Conservation (phyloP, 306 rosid genomes). For the Carpinus fangiana region DNA sequence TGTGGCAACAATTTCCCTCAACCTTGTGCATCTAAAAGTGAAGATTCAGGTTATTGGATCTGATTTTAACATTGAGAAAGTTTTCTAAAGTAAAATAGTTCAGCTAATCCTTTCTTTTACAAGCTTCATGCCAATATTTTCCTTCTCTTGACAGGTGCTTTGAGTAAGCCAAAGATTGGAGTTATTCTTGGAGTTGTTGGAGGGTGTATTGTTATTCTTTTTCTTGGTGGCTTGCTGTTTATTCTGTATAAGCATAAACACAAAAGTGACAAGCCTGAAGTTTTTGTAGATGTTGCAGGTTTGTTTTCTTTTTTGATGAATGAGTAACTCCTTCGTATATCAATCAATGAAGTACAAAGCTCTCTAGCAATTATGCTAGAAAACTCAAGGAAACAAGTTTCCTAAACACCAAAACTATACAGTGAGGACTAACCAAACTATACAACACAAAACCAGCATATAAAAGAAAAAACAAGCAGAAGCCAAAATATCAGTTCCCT, state of each 20-base stretch:
- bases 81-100: constrained; percentile 5
- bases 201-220: constrained; percentile 49
- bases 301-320: constrained; percentile 25
- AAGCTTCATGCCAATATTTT: constrained; percentile 32
- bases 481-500: too few species aligned
- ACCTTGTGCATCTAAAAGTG: constrained; percentile 52
- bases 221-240: constrained; percentile 55
- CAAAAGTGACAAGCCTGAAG: constrained; percentile 70
- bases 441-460: too few species aligned
- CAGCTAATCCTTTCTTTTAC: constrained; percentile 5
- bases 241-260: constrained; percentile 61
- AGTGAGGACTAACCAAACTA: too few species aligned
- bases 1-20: constrained; percentile 56
- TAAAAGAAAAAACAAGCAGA: too few species aligned
- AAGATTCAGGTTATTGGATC: constrained; percentile 60
- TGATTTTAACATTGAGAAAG: constrained; percentile 13
- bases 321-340: too few species aligned
- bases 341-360: too few species aligned
- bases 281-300: constrained; percentile 98
- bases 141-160: constrained; percentile 49
- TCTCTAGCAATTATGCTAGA: too few species aligned
- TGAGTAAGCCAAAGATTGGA: constrained; percentile 59
- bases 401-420: too few species aligned
- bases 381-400: too few species aligned
- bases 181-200: constrained; percentile 69